A percentile compares a stretch with the other conserved stretches of the same genome.
phyloP scores from a whole-genome alignment of 345 rosid species.

The Hypericum perforatum region DNA sequence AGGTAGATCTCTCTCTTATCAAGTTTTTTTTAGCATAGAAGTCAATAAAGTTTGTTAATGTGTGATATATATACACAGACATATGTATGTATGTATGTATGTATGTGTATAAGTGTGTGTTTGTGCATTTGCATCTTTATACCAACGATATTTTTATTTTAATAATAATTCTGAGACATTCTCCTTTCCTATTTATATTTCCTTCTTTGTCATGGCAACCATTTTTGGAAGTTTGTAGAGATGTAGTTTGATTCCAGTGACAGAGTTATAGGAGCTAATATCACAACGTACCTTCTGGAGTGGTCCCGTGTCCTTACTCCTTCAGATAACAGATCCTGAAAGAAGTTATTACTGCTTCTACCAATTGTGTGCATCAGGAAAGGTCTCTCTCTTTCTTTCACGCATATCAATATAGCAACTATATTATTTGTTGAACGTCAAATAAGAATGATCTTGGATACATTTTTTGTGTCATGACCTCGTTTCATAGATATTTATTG shows the following conservation, averaged over 20 bases:
- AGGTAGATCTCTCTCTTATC: too few species aligned
- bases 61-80: too few species aligned
- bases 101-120: too few species aligned
- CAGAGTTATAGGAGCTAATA: slow-evolving; percentile 97
- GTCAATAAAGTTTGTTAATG: too few species aligned
- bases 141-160: too few species aligned
- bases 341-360: slow-evolving; percentile 97
- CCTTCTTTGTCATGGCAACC: slow-evolving; percentile 35
- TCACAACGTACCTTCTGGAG: slow-evolving; percentile 94
- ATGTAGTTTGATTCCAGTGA: slow-evolving; percentile 84
- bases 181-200: slow-evolving; percentile 7
- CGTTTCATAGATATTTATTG: background rate
- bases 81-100: too few species aligned
- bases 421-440: too few species aligned
- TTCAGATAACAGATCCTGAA: slow-evolving; percentile 89
- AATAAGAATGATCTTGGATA: too few species aligned
- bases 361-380: slow-evolving; percentile 93
- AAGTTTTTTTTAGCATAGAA: too few species aligned
- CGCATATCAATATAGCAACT: too few species aligned
- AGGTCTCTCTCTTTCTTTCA: slow-evolving; percentile 32
- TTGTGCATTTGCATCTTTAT: too few species aligned
- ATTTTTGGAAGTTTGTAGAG: slow-evolving; percentile 98
- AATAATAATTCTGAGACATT: background rate
- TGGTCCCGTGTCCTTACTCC: slow-evolving; percentile 98
- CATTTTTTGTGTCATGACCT: too few species aligned